phyloP scores from a whole-genome alignment of 306 rosid species.

The Erythrophleum fordii region DNA sequence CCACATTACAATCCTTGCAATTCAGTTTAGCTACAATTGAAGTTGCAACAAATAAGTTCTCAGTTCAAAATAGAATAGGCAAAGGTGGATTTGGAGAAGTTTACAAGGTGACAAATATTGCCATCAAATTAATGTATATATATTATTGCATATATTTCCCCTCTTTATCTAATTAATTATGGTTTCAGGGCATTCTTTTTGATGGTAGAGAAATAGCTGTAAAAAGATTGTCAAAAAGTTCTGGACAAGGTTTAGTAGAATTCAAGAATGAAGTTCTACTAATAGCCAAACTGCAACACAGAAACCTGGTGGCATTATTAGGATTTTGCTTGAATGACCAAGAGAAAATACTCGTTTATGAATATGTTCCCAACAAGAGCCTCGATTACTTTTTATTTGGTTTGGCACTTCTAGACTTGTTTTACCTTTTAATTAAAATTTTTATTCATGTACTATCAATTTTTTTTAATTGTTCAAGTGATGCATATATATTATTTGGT shows the following conservation, averaged over 20 bases:
- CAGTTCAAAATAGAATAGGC: conserved; percentile 32
- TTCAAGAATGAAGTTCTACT: neutral
- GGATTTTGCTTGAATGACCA: neutral
- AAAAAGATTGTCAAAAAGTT: neutral
- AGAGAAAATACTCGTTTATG: neutral
- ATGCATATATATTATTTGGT: too few relatives aligned
- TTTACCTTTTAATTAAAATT: too few relatives aligned
- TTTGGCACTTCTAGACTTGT: neutral
- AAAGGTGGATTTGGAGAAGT: conserved; percentile 51
- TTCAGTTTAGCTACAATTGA: conserved; percentile 31
- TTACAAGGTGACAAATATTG: conserved; percentile 38
- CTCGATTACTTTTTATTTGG: neutral
- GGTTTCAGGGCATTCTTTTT: conserved; percentile 42
- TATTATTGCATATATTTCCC: neutral
- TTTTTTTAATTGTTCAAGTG: too few relatives aligned
- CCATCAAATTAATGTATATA: too few relatives aligned
- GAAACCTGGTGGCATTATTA: neutral
- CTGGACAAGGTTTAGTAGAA: neutral
- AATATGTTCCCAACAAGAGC: neutral
- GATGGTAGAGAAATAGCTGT: conserved; percentile 48
- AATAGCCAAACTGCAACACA: neutral
- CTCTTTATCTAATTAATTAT: neutral
- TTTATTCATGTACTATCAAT: too few relatives aligned
- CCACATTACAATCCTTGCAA: conserved; percentile 33
- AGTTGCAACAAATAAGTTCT: conserved; percentile 46